Percentiles rank a stretch among this genome's conserved stretches.
phyloP scores from a whole-genome alignment of 345 rosid species.

The Eucalyptus sp. region DNA sequence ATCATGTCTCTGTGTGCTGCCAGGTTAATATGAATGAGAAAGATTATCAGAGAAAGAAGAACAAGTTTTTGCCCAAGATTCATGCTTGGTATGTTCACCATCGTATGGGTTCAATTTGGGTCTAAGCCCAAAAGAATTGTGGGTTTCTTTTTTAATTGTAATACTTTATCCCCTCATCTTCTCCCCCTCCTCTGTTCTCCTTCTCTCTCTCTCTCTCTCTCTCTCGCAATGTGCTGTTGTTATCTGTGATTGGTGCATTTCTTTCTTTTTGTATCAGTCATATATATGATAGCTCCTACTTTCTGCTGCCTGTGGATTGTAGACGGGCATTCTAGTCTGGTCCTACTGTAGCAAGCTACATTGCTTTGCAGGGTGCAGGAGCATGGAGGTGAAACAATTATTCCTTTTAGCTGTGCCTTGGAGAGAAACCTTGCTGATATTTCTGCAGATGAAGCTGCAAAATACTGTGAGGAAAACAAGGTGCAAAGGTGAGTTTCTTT shows the following conservation, averaged over 20 bases:
- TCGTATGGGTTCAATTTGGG: background rate
- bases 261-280: background rate
- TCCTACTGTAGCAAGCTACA: background rate
- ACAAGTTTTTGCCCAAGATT: constrained; percentile 94
- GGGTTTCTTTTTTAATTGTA: background rate
- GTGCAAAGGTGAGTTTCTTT: constrained; percentile 66
- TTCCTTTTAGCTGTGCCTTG: constrained; percentile 80
- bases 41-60: constrained; percentile 96
- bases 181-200: background rate
- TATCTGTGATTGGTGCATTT: background rate
- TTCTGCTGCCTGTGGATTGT: background rate
- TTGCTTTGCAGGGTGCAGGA: constrained; percentile 77
- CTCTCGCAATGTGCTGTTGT: background rate
- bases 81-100: constrained; percentile 67
- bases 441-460: constrained; percentile 60
- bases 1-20: background rate
- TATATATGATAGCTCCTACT: background rate
- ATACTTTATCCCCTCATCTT: background rate
- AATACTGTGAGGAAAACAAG: constrained; percentile 94
- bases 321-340: background rate
- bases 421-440: constrained; percentile 83
- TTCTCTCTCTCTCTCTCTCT: background rate
- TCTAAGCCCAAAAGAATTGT: background rate
- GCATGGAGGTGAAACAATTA: constrained; percentile 84
- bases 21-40: constrained; percentile 96